phyloP scores from a whole-genome alignment of 2,329 filamentous ascomycete genomes.

The Cordyceps sp. region DNA sequence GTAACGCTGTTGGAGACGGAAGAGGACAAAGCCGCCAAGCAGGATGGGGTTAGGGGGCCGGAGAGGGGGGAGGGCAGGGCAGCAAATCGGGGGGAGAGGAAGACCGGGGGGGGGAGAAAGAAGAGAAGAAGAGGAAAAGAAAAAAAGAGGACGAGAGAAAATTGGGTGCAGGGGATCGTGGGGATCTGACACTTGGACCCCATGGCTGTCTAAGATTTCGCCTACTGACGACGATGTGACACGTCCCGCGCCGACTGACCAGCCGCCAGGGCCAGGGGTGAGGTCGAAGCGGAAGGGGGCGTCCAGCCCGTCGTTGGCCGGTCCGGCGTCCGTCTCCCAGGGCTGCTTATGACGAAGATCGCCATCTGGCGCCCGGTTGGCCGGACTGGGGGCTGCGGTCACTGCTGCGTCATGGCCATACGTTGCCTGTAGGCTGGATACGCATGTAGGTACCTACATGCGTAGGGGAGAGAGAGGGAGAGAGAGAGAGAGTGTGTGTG shows the following conservation, averaged over 20 bases:
- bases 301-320: too few relatives aligned
- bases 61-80: neutral
- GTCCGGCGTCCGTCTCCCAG: too few relatives aligned
- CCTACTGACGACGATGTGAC: constrained; percentile 2
- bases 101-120: neutral
- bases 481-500: too few relatives aligned
- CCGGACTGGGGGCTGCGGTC: neutral
- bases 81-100: neutral
- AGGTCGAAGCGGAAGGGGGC: too few relatives aligned
- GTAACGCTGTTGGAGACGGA: constrained; percentile 1
- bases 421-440: too few relatives aligned
- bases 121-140: neutral
- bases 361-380: neutral
- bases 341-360: neutral
- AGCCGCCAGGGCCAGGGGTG: neutral
- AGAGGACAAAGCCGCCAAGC: too few relatives aligned
- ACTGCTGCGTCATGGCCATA: neutral
- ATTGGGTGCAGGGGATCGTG: too few relatives aligned
- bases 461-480: too few relatives aligned
- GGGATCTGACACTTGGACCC: constrained; percentile 5
- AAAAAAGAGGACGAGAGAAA: constrained; percentile 7
- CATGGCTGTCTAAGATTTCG: constrained; percentile 5
- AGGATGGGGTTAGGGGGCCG: too few relatives aligned
- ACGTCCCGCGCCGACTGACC: neutral
- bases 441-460: too few relatives aligned